Percentiles rank a stretch among this genome's conserved stretches.
Conservation (phyloP, 305 asterid genomes). For the Euphrasia arctica region DNA sequence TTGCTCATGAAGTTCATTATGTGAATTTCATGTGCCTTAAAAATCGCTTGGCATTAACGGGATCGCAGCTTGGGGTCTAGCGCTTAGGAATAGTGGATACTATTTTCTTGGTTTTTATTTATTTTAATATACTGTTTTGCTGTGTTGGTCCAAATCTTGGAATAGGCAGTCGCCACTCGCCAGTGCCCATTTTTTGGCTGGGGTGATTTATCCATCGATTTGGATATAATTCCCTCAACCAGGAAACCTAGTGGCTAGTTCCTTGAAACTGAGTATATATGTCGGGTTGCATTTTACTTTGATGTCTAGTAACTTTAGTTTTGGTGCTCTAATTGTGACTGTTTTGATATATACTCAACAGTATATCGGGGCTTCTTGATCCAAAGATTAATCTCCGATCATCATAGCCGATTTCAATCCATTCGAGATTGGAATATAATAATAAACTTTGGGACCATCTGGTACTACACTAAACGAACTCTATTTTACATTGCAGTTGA, state of each 20-base stretch:
- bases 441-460: constrained; percentile 1
- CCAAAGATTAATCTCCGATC: background rate
- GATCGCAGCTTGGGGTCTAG: background rate
- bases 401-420: background rate
- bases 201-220: background rate
- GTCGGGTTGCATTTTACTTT: background rate
- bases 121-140: background rate
- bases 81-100: background rate
- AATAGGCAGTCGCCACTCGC: background rate
- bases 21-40: background rate
- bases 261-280: background rate
- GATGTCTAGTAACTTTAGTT: background rate
- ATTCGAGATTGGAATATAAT: background rate
- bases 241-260: background rate
- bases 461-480: constrained; percentile 14
- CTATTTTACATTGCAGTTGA: constrained; percentile 49
- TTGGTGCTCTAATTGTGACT: background rate
- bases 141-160: background rate
- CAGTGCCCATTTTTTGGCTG: background rate
- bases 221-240: background rate
- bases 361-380: background rate
- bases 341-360: background rate
- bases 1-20: background rate
- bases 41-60: background rate
- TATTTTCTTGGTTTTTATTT: no score